Percentiles rank a stretch among this genome's conserved stretches.
phyloP scores from a whole-genome alignment of 768 basidiomycete species.

The Gautieria morchelliformis region DNA sequence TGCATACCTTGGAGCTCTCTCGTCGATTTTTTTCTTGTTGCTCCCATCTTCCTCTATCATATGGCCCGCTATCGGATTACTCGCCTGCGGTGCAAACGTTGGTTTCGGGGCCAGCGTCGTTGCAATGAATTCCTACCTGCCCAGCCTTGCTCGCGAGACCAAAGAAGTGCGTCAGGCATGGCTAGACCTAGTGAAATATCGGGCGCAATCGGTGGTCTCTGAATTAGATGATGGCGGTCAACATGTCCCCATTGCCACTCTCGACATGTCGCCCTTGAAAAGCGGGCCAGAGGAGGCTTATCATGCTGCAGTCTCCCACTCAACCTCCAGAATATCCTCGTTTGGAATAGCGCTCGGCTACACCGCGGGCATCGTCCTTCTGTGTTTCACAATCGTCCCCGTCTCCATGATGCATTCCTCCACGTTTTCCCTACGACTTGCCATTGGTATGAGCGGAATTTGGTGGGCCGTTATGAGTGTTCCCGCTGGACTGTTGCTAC shows the following conservation, averaged over 20 bases:
- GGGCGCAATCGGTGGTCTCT: neutral
- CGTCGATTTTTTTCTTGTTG: conserved; percentile 62
- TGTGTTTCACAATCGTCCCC: conserved; percentile 70
- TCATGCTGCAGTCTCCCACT: conserved; percentile 50
- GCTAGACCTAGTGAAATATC: conserved; percentile 19
- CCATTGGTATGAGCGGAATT: conserved; percentile 73
- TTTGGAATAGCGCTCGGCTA: conserved; percentile 84
- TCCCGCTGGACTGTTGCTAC: conserved; percentile 70
- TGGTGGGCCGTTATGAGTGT: conserved; percentile 86
- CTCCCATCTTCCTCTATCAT: conserved; percentile 61
- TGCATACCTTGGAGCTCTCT: conserved; percentile 58
- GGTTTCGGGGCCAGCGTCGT: conserved; percentile 82
- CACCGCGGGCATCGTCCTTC: conserved; percentile 65
- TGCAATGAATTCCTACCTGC: conserved; percentile 86
- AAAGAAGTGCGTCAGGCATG: conserved; percentile 43
- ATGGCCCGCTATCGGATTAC: conserved; percentile 58
- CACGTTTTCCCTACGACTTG: conserved; percentile 69
- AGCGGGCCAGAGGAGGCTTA: conserved; percentile 28
- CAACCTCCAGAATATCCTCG: conserved; percentile 77
- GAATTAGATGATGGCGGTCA: neutral
- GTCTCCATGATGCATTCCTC: conserved; percentile 65
- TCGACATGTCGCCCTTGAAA: neutral
- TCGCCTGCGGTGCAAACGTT: conserved; percentile 74
- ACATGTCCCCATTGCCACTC: neutral
- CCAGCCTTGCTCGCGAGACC: conserved; percentile 55